Conservation (phyloP, 2,329 filamentous ascomycete genomes). For the Botrytis elliptica region DNA sequence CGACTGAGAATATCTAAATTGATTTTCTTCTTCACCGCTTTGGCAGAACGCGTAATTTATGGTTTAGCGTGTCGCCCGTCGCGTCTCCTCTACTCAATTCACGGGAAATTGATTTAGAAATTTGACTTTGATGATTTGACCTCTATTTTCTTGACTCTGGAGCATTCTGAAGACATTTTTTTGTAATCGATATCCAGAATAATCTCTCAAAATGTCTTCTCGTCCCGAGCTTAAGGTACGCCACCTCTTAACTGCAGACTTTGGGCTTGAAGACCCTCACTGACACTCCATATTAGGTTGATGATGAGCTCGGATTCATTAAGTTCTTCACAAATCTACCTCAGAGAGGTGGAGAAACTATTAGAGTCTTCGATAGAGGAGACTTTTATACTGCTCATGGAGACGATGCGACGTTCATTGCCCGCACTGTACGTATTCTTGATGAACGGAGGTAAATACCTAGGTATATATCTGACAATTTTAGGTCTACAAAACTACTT, state of each 20-base stretch:
- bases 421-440: conserved; percentile 59
- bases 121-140: not conserved
- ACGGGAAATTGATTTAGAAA: not conserved
- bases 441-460: not conserved
- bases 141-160: not conserved
- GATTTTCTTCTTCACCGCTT: conserved; percentile 13
- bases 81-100: conserved; percentile 6
- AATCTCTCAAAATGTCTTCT: conserved; percentile 59
- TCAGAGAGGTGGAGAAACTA: conserved; percentile 65
- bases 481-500: conserved; percentile 94
- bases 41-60: conserved; percentile 6
- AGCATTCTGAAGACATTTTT: not conserved
- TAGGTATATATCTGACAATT: conserved; percentile 13
- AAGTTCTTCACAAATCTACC: conserved; percentile 91
- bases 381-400: conserved; percentile 97
- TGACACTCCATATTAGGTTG: conserved; percentile 58
- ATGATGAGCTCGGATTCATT: conserved; percentile 96
- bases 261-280: conserved; percentile 10
- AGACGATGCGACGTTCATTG: conserved; percentile 80
- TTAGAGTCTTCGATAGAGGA: conserved; percentile 89
- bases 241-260: conserved; percentile 16
- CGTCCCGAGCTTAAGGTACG: conserved; percentile 68
- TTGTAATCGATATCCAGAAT: no score
- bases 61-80: conserved; percentile 8
- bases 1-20: conserved; percentile 4